A percentile compares a stretch with the other conserved stretches of the same genome.
Conservation (phyloP, 1,139 yeast genomes). For the Yamadazyma songkhlaensis region DNA sequence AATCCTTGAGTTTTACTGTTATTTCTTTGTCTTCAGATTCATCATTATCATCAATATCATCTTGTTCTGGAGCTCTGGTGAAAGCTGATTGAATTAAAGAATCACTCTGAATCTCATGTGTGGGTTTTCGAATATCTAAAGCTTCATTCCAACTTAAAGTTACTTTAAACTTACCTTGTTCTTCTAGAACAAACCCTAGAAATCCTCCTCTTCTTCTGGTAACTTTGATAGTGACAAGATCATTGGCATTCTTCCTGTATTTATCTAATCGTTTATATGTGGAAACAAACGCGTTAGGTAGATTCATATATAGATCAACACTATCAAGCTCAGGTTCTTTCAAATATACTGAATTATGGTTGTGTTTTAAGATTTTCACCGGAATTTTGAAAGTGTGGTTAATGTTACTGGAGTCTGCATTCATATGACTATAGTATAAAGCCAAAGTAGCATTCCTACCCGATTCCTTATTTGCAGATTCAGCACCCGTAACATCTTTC, state of each 20-base stretch:
- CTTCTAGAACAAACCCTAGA: constrained; percentile 50
- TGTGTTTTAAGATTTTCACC: constrained; percentile 47
- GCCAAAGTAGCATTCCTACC: constrained; percentile 50
- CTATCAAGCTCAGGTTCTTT: constrained; percentile 48
- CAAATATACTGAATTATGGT: constrained; percentile 37
- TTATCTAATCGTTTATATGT: constrained; percentile 56
- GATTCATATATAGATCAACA: constrained; percentile 48
- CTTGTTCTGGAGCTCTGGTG: constrained; percentile 5
- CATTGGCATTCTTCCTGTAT: constrained; percentile 41
- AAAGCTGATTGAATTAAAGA: constrained; percentile 10
- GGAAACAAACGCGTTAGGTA: constrained; percentile 47
- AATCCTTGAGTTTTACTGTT: constrained; percentile 48
- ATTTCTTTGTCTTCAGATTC: constrained; percentile 32
- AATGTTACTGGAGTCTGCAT: constrained; percentile 32
- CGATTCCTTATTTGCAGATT: constrained; percentile 15
- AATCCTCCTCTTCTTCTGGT: constrained; percentile 35
- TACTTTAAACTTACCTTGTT: constrained; percentile 51
- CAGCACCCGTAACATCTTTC: constrained; percentile 34
- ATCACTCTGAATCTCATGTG: constrained; percentile 1
- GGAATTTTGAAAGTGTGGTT: constrained; percentile 62
- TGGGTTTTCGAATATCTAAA: constrained; percentile 34
- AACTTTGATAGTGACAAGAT: constrained; percentile 32
- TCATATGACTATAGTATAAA: constrained; percentile 42
- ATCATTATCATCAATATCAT: constrained; percentile 18
- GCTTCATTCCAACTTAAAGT: constrained; percentile 58